Base-by-base conservation (phyloP, 148 eudicot species). In the Nepenthes mirabilis region DNA sequence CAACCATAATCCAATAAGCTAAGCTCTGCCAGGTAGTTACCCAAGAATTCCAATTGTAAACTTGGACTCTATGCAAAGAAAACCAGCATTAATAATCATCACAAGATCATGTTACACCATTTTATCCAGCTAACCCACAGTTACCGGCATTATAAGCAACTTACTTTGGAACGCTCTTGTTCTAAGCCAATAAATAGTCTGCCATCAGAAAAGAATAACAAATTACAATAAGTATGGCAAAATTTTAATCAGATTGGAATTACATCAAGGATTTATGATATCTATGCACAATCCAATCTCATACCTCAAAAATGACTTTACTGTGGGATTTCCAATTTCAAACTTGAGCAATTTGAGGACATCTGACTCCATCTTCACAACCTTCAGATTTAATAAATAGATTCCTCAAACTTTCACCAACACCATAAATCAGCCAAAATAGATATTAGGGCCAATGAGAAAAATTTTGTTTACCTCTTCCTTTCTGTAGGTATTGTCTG, bases 321-420 rank as follows among this genome's bases (percentile, higher is more conserved):
- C 67, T 1, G 91, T 88, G 7, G 96, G 96, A 68, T 62, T 72
- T 14, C 91, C 89, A 80, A 85, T 57, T 68, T 85, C 91, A 68
- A 74, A 85, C 33, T 73, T 74, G 33, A 85, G 87, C 40, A 67
- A 60, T 63, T 74, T 77, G 36, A 88, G 85, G 48, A 88, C 69
- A 70, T 85, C 87, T 57, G 85, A 77, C 74, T 88, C 96, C 96
- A 88, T 88, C 52, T 80, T 75, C 33, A 88, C 83, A 50, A 74
- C 69, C 77, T 73, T 36, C 47, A 47, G 11, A 67, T 56, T 34
- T 23, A 65, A 57, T 48, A 34, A 0, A 57, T 2, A 4, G 9
- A 14, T 33, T 54, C 8, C 2, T 0, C 10, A 33, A 1, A 49
- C 3, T 6, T 49, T 11, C 11, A 5, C 10, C 14, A 49, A 49